Evolutionary conservation across 2,329 filamentous ascomycete genomes (phyloP).

Genomic region (Aspergillus intermedius): DNA sequence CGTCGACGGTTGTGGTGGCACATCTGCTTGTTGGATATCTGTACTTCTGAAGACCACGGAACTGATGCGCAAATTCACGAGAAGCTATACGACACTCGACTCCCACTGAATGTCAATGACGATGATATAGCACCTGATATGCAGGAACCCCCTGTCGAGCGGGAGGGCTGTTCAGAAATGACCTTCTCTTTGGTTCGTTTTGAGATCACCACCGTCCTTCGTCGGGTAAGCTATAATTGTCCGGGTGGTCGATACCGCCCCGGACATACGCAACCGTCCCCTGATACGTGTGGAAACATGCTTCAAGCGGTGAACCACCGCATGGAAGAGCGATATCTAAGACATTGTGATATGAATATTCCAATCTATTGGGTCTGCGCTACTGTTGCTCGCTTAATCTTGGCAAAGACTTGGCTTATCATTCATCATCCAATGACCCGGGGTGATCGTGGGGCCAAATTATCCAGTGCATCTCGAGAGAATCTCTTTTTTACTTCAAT

Average conservation of each 20-base stretch:
- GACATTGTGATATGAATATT: constrained; percentile 45
- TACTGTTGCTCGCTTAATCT: constrained; percentile 62
- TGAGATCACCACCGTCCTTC: constrained; percentile 44
- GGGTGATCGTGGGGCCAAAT: constrained; percentile 46
- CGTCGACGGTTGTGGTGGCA: constrained; percentile 49
- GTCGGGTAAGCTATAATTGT: constrained; percentile 33
- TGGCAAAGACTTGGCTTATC: constrained; percentile 72
- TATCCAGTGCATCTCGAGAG: constrained; percentile 59
- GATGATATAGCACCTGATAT: constrained; percentile 45
- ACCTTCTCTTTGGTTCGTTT: constrained; percentile 48
- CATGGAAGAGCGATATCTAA: constrained; percentile 52
- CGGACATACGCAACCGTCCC: constrained; percentile 8
- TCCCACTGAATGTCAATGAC: constrained; percentile 50
- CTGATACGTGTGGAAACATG: constrained; percentile 37
- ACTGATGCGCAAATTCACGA: constrained; percentile 41
- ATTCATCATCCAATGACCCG: constrained; percentile 68
- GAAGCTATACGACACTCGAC: constrained; percentile 40
- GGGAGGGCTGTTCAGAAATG: constrained; percentile 49
- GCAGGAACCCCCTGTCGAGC: constrained; percentile 43
- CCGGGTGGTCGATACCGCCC: constrained; percentile 20
- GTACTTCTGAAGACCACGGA: constrained; percentile 46
- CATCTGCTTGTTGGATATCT: constrained; percentile 42
- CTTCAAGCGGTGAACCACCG: constrained; percentile 49
- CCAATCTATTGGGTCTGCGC: constrained; percentile 62
- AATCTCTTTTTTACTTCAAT: constrained; percentile 65